Conservation (phyloP, 257 asterid genomes). For the Verbena officinalis region DNA sequence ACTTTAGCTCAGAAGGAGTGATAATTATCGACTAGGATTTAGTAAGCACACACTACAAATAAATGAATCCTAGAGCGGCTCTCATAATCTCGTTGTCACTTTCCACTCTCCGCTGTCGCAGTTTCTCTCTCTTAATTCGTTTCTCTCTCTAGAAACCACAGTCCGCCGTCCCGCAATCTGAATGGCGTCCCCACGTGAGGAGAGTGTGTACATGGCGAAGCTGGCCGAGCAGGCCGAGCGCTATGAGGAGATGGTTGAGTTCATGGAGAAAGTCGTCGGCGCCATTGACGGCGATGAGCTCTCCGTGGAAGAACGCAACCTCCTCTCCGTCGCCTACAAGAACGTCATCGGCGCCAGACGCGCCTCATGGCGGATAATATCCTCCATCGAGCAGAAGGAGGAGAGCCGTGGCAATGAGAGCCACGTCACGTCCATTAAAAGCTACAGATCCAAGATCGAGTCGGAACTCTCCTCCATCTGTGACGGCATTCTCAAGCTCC, state of each 20-base stretch:
- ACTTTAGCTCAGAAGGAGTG: not conserved
- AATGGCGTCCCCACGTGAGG: conserved; percentile 84
- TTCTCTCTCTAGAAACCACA: conserved; percentile 29
- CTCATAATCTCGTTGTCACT: not conserved
- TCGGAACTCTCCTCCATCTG: conserved; percentile 46
- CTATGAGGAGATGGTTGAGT: conserved; percentile 91
- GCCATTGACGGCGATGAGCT: conserved; percentile 65
- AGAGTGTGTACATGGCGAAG: too few species aligned
- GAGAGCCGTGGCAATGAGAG: conserved; percentile 61
- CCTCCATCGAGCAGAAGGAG: too few species aligned
- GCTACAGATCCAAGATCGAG: conserved; percentile 63
- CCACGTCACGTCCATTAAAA: conserved; percentile 54
- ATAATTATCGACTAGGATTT: not conserved
- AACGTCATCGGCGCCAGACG: too few species aligned
- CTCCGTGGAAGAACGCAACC: conserved; percentile 54
- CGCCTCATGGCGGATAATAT: too few species aligned
- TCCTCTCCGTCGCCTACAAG: too few species aligned
- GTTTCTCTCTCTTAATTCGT: conserved; percentile 4
- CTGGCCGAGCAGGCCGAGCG: too few species aligned
- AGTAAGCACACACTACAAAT: conserved; percentile 12
- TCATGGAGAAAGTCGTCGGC: conserved; percentile 87
- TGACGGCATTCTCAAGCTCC: conserved; percentile 56
- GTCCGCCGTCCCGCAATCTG: conserved; percentile 24
- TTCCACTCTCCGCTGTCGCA: not conserved
- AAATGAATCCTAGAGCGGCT: conserved; percentile 28